Evolutionary conservation across 345 rosid species (phyloP).

Genomic region (Populus nigra): DNA sequence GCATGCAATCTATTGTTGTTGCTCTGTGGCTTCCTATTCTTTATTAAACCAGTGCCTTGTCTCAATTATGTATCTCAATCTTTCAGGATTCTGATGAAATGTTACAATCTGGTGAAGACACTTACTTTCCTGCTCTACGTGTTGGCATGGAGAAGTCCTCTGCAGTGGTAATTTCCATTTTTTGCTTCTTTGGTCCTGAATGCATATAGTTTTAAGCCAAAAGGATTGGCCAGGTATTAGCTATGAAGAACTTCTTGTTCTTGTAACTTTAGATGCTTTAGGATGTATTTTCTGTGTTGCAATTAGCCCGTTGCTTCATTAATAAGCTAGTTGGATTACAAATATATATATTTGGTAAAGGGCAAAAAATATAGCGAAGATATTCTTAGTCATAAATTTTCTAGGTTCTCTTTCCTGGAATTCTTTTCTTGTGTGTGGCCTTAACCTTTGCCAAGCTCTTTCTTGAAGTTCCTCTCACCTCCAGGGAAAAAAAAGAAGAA

Average conservation of each 20-base stretch:
- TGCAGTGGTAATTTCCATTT: slow-evolving; percentile 59
- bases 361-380: background rate
- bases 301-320: background rate
- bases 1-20: background rate
- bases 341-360: background rate
- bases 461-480: background rate
- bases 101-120: slow-evolving; percentile 80
- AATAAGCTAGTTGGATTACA: background rate
- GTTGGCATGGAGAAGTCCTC: slow-evolving; percentile 64
- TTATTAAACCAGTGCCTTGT: background rate
- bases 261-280: slow-evolving; percentile 1
- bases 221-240: background rate
- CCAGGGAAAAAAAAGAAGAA: background rate
- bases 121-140: slow-evolving; percentile 73
- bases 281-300: background rate
- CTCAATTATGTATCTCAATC: slow-evolving; percentile 16
- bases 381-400: too few species aligned
- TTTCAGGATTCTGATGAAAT: slow-evolving; percentile 61
- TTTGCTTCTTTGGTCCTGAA: background rate
- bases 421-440: background rate
- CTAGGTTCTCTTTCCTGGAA: background rate
- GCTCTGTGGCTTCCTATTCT: background rate
- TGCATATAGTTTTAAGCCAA: background rate
- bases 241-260: background rate
- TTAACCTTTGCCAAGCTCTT: background rate